phyloP scores from a whole-genome alignment of 192 early-diverging fungal genomes.

The Coemansia sp. region DNA sequence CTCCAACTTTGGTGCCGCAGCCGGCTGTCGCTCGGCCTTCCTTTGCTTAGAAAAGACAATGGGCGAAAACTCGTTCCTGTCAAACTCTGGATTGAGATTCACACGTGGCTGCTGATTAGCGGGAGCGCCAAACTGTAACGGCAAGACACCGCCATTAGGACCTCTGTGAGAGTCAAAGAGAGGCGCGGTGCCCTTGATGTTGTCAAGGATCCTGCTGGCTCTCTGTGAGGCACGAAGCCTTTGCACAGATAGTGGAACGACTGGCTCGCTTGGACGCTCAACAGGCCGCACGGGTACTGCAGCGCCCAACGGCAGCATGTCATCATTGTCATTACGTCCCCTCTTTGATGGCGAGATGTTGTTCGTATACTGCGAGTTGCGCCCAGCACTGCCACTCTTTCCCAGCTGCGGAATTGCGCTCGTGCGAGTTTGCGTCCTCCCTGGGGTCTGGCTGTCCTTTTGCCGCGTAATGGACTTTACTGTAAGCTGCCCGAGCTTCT shows the following conservation, averaged over 20 bases:
- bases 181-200: constrained; percentile 21
- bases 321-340: constrained; percentile 6
- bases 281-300: constrained; percentile 12
- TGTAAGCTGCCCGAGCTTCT: constrained; percentile 41
- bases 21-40: background rate
- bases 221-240: constrained; percentile 27
- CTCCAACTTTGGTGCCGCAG: background rate
- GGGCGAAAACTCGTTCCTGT: constrained; percentile 31
- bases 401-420: background rate
- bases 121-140: background rate
- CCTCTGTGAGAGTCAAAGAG: background rate
- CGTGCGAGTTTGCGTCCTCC: constrained; percentile 9
- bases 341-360: constrained; percentile 44
- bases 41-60: constrained; percentile 24
- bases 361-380: constrained; percentile 13
- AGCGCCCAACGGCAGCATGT: background rate
- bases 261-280: constrained; percentile 1
- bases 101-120: constrained; percentile 1
- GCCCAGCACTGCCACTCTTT: background rate
- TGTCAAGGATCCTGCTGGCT: constrained; percentile 28
- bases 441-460: constrained; percentile 43
- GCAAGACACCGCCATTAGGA: background rate
- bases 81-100: constrained; percentile 15
- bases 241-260: constrained; percentile 20
- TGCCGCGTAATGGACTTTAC: constrained; percentile 46